Base-by-base conservation (phyloP, 306 rosid species). In the Rosa rugosa region DNA sequence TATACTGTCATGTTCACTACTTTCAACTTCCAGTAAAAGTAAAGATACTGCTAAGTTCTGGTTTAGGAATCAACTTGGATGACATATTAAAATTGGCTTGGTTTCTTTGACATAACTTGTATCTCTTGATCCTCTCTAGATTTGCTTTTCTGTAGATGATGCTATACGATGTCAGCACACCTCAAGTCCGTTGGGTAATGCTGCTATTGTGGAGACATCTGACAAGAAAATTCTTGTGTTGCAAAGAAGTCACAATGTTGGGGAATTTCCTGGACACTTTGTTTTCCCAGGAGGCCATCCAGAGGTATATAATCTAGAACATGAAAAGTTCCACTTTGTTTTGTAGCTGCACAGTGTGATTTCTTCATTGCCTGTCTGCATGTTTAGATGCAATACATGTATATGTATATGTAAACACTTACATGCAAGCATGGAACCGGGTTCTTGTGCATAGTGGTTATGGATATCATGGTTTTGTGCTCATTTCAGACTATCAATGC, bases 231-330 rank as follows among this genome's bases (percentile, higher is more conserved):
- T 95, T 80, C 83, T 95, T 63, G 87, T 92, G 75, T 85, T 95
- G 86, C 84, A 78, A 80, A 89, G 99, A 82, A 95, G 99, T 87
- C 84, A 81, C 74, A 90, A 92, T 83, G 98, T 92, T 31, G 98
- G 97, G 78, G 99, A 95, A 88, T 92, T 90, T 85, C 96, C 99
- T 71, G 96, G 97, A 82, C 84, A 86, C 89, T 95, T 88, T 83
- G 97, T 92, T 53, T 95, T 95, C 83, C 99, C 99, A 0, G 98
- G 99, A 72, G 99, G 99, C 77, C 99, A 95, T 84, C 98, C 98
- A 8, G 98, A 95, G 99, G 97, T 95, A 92, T 79, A 69, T 62
- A 60, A 69, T 65, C 42, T 34, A 53, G 78, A 71, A 80, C 77
- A 11, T 2, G 46, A 73, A 63, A 74, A 6, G 8, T 45, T 23